Conservation (phyloP, 805 yeast species). For the Metschnikowia peoriensis region DNA sequence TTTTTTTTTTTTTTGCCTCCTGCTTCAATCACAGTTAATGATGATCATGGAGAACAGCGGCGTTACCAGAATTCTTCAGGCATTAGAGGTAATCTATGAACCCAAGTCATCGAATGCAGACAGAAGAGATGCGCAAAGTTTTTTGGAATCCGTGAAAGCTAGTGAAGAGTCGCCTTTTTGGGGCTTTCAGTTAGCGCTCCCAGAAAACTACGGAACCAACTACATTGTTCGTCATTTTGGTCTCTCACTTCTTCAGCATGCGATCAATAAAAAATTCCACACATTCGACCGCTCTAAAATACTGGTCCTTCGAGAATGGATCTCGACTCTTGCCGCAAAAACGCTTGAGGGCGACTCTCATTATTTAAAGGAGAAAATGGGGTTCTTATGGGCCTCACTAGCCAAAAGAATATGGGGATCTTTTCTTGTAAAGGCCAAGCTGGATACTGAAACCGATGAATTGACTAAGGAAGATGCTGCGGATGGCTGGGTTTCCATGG, state of each 20-base stretch:
- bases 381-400: slow-evolving; percentile 85
- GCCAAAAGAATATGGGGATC: slow-evolving; percentile 93
- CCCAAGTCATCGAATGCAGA: slow-evolving; percentile 59
- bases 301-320: slow-evolving; percentile 76
- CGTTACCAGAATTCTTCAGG: slow-evolving; percentile 69
- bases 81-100: slow-evolving; percentile 72
- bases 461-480: slow-evolving; percentile 41
- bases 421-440: slow-evolving; percentile 42
- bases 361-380: slow-evolving; percentile 84
- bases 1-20: neutral
- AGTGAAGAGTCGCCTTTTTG: slow-evolving; percentile 85
- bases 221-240: slow-evolving; percentile 89
- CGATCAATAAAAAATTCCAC: slow-evolving; percentile 61
- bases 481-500: slow-evolving; percentile 88
- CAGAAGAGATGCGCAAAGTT: slow-evolving; percentile 54
- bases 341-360: slow-evolving; percentile 74
- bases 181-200: slow-evolving; percentile 83
- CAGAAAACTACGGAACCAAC: slow-evolving; percentile 54
- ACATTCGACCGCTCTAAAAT: slow-evolving; percentile 53
- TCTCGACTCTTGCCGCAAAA: slow-evolving; percentile 69
- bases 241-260: slow-evolving; percentile 68
- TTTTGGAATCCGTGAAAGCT: slow-evolving; percentile 71
- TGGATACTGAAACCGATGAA: slow-evolving; percentile 28
- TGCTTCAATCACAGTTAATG: neutral
- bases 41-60: slow-evolving; percentile 63